Percentiles rank a stretch among this genome's conserved stretches.
These are phyloP conservation scores for Catharanthus roseus DNA, from an alignment of 257 asterid genomes.

Conservation along the genomic window DNA sequence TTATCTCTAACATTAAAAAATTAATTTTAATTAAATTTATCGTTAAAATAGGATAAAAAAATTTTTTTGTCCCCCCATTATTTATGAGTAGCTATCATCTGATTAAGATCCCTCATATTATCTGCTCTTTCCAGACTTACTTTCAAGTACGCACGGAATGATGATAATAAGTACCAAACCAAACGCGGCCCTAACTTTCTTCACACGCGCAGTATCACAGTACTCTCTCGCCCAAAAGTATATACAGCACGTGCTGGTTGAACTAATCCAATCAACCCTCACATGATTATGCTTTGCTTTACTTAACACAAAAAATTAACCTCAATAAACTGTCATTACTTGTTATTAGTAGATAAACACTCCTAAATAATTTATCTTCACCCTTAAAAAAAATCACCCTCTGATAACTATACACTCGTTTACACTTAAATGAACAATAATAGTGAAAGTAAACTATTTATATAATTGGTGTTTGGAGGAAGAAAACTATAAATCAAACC, in stretches of 20 bases:
- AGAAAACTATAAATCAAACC: no score
- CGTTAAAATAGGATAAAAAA: no score
- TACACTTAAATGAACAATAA: no score
- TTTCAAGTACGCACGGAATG: constrained; percentile 29
- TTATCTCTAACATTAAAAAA: not conserved
- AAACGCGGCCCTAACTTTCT: not conserved
- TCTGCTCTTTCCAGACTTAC: constrained; percentile 14
- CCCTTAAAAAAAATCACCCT: no score
- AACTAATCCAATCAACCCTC: not conserved
- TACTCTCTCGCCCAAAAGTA: not conserved
- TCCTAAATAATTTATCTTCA: no score
- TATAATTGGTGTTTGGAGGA: no score
- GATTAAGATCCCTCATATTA: constrained; percentile 12
- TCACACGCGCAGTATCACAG: not conserved
- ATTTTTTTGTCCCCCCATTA: no score
- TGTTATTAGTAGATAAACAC: no score
- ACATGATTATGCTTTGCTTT: not conserved
- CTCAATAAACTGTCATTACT: not conserved
- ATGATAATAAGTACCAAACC: not conserved
- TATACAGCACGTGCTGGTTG: constrained; percentile 2
- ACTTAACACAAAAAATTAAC: not conserved
- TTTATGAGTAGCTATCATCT: constrained; percentile 17
- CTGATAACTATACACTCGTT: no score
- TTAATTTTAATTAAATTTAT: no score
- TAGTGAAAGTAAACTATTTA: no score